These are phyloP conservation scores for Acacia crassicarpa DNA, from an alignment of 306 rosid species.

Conservation along the genomic window DNA sequence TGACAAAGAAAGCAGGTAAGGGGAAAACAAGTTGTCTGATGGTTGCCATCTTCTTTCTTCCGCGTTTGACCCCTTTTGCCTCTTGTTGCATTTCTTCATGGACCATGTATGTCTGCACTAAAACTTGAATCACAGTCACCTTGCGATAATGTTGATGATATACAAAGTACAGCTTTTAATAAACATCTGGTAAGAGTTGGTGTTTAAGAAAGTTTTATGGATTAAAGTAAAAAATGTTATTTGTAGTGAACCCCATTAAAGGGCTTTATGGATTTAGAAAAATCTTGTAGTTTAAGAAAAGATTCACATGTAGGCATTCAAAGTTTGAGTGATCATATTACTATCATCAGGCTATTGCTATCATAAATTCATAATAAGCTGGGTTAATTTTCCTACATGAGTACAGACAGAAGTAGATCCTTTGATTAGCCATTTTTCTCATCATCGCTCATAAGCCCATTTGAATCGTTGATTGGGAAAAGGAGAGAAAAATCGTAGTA, in stretches of 20 bases:
- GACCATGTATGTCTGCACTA: not conserved
- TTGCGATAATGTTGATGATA: not conserved
- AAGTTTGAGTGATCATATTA: not conserved
- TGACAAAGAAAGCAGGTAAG: constrained; percentile 62
- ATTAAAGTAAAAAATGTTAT: not conserved
- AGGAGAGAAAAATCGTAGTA: too few species aligned
- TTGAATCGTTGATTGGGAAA: too few species aligned
- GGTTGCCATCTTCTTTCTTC: not conserved
- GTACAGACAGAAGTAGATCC: not conserved
- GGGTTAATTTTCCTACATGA: not conserved
- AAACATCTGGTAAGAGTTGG: not conserved
- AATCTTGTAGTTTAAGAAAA: not conserved
- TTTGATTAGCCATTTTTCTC: too few species aligned
- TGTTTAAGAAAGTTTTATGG: not conserved
- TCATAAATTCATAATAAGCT: not conserved
- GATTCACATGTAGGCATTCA: not conserved
- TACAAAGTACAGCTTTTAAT: not conserved
- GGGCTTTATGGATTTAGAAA: not conserved
- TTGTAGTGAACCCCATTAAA: not conserved
- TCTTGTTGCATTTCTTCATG: not conserved
- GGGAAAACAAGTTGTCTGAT: not conserved
- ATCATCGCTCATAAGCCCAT: too few species aligned
- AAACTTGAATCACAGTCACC: not conserved
- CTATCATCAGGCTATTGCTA: not conserved
- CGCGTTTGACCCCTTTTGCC: not conserved